Percentiles rank a stretch among this genome's conserved stretches.
Conservation (phyloP, 2,329 filamentous ascomycete species). For the Ceratocystis papillata region DNA sequence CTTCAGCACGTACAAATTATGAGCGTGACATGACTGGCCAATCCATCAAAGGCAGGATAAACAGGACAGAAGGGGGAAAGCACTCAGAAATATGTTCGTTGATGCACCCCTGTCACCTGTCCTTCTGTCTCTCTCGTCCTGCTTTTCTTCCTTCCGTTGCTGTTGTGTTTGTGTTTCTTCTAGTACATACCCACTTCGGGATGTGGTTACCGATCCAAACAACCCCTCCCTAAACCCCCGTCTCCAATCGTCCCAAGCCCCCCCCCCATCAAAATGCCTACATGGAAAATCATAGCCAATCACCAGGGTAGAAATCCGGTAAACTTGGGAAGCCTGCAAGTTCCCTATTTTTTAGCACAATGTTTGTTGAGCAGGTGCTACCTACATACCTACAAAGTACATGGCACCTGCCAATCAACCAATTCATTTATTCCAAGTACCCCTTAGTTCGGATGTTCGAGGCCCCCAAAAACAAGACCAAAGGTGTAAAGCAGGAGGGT, state of each 20-base stretch:
- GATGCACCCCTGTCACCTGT: neutral
- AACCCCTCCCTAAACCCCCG: neutral
- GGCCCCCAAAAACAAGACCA: neutral
- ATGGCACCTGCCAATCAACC: neutral
- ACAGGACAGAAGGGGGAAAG: conserved; percentile 9
- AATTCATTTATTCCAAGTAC: neutral
- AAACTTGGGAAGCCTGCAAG: neutral
- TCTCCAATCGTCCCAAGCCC: neutral
- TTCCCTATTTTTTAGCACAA: too few relatives aligned
- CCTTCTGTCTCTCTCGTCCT: neutral
- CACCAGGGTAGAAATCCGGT: neutral
- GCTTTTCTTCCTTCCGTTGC: conserved; percentile 8
- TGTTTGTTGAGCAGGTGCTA: neutral
- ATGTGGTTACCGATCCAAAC: neutral
- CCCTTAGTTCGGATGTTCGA: neutral
- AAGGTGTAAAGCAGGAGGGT: neutral
- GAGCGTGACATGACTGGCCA: conserved; percentile 11
- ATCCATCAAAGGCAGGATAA: neutral
- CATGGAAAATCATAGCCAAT: neutral
- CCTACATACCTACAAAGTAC: neutral
- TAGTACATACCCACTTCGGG: neutral
- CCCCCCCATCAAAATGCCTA: neutral
- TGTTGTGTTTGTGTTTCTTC: conserved; percentile 6
- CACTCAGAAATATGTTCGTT: conserved; percentile 3
- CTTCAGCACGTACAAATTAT: neutral